Conservation (phyloP, 1,139 yeast species). For the Yamadazyma epiphylla region DNA sequence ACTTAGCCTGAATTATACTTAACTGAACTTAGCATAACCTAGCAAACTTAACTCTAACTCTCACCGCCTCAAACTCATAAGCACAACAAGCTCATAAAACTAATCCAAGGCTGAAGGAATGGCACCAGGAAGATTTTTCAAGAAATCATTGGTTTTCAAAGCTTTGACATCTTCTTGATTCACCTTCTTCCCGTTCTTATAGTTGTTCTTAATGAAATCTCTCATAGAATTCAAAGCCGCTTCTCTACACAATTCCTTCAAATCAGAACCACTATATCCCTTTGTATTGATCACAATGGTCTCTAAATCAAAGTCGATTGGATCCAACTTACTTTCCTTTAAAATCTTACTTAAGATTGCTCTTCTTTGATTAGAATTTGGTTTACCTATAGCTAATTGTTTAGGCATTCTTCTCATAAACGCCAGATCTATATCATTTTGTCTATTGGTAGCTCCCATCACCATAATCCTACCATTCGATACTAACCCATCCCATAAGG, state of each 20-base stretch:
- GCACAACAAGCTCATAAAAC: too few species aligned
- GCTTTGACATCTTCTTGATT: conserved; percentile 24
- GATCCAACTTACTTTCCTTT: conserved; percentile 58
- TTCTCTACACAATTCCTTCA: conserved; percentile 86
- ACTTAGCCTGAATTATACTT: too few species aligned
- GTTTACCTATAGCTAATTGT: conserved; percentile 75
- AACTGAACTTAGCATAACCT: too few species aligned
- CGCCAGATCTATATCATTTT: conserved; percentile 88
- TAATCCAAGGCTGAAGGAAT: conserved; percentile 30
- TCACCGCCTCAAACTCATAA: too few species aligned
- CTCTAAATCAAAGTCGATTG: conserved; percentile 55
- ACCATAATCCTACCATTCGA: conserved; percentile 78
- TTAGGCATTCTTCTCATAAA: conserved; percentile 92
- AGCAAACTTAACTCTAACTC: too few species aligned
- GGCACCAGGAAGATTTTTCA: conserved; percentile 28
- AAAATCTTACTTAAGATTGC: conserved; percentile 67
- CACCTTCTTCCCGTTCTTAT: conserved; percentile 40
- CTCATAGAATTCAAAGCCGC: conserved; percentile 90
- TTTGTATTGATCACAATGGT: conserved; percentile 60
- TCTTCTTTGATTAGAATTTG: conserved; percentile 63
- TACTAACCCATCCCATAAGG: conserved; percentile 92
- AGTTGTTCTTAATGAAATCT: conserved; percentile 63
- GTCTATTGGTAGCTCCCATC: conserved; percentile 93
- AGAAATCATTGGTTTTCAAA: conserved; percentile 40
- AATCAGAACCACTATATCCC: conserved; percentile 87